A percentile compares a stretch with the other conserved stretches of the same genome.
Conservation (phyloP, 176 grass and related monocot genomes). For the Elaeis guineensis region DNA sequence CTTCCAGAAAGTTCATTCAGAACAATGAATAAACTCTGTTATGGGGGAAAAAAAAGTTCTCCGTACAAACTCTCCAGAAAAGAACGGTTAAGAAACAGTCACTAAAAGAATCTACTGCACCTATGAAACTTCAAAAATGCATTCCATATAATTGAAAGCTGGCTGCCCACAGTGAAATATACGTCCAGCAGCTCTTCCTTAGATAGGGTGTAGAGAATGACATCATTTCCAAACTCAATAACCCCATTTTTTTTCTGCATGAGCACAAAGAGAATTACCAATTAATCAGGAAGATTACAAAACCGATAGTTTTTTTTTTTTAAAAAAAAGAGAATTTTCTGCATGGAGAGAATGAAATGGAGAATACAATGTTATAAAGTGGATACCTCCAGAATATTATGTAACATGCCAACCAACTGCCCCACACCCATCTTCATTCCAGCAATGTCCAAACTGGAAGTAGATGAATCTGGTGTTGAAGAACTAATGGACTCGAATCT, state of each 20-base stretch:
- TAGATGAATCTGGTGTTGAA: constrained; percentile 36
- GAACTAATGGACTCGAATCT: constrained; percentile 52
- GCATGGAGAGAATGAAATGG: neutral
- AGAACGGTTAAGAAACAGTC: neutral
- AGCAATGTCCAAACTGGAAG: constrained; percentile 22
- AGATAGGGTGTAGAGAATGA: constrained; percentile 55
- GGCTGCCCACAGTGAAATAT: constrained; percentile 57
- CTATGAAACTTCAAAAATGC: constrained; percentile 87
- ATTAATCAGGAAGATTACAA: neutral
- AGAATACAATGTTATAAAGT: neutral
- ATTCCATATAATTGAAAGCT: constrained; percentile 86
- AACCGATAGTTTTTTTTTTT: too few relatives aligned
- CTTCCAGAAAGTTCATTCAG: too few relatives aligned
- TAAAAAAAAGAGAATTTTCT: too few relatives aligned
- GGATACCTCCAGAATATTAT: constrained; percentile 71
- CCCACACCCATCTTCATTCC: constrained; percentile 34
- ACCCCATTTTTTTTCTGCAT: constrained; percentile 56
- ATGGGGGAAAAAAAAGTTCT: neutral
- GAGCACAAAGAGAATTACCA: constrained; percentile 24
- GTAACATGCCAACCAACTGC: constrained; percentile 43
- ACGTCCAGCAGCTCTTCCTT: constrained; percentile 64
- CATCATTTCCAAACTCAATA: constrained; percentile 42
- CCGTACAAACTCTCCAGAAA: neutral
- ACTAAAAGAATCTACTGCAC: constrained; percentile 16
- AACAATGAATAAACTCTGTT: too few relatives aligned